Evolutionary conservation across 768 basidiomycete species (phyloP), one percentile per base, ranked within the genome.

Genomic region (Pleurotus eryngii): DNA sequence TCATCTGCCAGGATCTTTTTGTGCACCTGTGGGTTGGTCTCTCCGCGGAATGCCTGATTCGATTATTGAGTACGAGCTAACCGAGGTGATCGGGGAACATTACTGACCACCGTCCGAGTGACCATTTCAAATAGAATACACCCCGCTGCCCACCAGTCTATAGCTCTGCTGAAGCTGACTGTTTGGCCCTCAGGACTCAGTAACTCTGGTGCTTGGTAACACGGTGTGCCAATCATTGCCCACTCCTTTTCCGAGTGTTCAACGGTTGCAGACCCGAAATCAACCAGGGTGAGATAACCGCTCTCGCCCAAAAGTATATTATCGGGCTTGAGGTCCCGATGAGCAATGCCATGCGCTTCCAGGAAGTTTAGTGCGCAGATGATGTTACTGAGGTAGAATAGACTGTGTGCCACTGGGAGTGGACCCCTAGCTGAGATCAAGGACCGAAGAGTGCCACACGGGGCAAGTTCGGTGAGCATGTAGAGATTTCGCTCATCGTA

Each of bases 81-180:
- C 26, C 6, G 4, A 45, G 7, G 1, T 3, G 18, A 5, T 24
- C 57, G 63, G 47, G 57, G 62, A 68, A 70, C 57, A 48, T 17
- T 1, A 59, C 67, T 49, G 56, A 72, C 74, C 60, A 71, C 42
- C 55, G 65, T 67, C 37, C 72, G 66, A 3, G 78, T 75, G 3
- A 74, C 62, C 79, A 86, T 81, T 61, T 86, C 82, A 57, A 73
- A 86, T 22, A 85, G 62, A 20, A 76, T 70, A 9, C 79, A 64
- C 0, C 82, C 84, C 22, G 70, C 70, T 18, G 82, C 70, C 76
- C 80, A 85, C 83, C 83, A 84, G 65, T 86, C 84, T 8, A 81
- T 61, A 1, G 71, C 66, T 30, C 64, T 30, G 3, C 71, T 68
- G n/a, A 60, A 60, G 17, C 57, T 45, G 17, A 49, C 24, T 8